These are phyloP conservation scores for Stereocaulon alpinum DNA, from an alignment of 495 filamentous ascomycete species.

Conservation along the genomic window DNA sequence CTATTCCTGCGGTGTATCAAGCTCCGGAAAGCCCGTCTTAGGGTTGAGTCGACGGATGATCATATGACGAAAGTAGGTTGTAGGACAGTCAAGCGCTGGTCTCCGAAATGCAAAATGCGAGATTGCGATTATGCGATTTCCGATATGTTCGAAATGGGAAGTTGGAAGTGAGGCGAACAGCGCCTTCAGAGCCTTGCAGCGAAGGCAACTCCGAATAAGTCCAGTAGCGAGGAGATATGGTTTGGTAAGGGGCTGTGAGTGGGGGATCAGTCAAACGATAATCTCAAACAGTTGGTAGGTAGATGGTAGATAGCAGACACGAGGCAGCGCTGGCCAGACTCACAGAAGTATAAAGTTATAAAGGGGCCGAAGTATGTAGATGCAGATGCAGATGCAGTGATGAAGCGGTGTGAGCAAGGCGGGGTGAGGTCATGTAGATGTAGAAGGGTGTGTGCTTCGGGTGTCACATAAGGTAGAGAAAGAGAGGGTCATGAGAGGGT, in stretches of 20 bases:
- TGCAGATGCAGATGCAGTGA: background rate
- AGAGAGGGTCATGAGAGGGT: background rate
- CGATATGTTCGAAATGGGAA: background rate
- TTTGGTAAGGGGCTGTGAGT: background rate
- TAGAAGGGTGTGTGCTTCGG: background rate
- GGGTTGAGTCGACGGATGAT: background rate
- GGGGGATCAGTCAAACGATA: slow-evolving; percentile 5
- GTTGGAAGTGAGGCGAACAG: slow-evolving; percentile 6
- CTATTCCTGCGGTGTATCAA: background rate
- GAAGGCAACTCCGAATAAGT: slow-evolving; percentile 5
- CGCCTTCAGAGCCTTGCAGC: background rate
- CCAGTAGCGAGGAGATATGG: background rate
- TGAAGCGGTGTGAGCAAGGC: background rate
- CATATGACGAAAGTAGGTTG: background rate
- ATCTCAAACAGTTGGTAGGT: background rate
- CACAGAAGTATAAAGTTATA: background rate
- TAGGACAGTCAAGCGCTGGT: background rate
- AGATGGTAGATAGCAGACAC: background rate
- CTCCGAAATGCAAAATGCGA: background rate
- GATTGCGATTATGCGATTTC: background rate
- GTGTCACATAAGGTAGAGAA: background rate
- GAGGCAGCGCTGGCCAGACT: background rate
- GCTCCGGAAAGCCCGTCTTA: background rate
- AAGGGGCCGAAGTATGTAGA: background rate
- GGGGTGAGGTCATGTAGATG: slow-evolving; percentile 1